These are phyloP conservation scores for Verticillium zaregamsianum DNA, from an alignment of 2,329 filamentous ascomycete genomes.

Conservation along the genomic window DNA sequence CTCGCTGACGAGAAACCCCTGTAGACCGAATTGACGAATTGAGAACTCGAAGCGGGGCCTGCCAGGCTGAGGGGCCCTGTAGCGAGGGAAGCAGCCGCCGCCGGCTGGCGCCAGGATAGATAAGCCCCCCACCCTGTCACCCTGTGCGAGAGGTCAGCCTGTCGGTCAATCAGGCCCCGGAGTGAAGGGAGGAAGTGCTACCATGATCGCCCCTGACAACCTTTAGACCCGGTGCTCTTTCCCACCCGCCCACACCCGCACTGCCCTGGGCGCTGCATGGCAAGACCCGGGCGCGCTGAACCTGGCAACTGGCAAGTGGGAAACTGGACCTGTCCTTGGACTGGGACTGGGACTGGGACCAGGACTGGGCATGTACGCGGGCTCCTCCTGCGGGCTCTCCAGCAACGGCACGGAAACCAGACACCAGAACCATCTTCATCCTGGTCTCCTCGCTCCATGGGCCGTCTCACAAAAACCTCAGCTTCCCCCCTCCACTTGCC, in stretches of 20 bases:
- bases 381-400: background rate
- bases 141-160: background rate
- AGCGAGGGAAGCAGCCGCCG: background rate
- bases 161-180: background rate
- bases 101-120: background rate
- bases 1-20: slow-evolving; percentile 4
- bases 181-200: background rate
- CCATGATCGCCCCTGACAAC: slow-evolving; percentile 7
- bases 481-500: background rate
- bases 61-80: background rate
- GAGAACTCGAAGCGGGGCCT: background rate
- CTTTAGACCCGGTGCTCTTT: background rate
- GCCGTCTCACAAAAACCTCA: slow-evolving; percentile 5
- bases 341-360: background rate
- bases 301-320: background rate
- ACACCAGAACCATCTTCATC: slow-evolving; percentile 2
- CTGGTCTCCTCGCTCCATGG: slow-evolving; percentile 1
- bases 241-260: background rate
- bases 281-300: background rate
- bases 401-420: background rate
- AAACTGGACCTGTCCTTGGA: background rate
- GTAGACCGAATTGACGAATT: background rate
- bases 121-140: background rate
- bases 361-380: background rate
- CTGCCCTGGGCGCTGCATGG: background rate